Evolutionary conservation across 148 eudicot genomes (phyloP), one percentile per base, ranked within the genome.

Genomic region (Vaccinium myrtillus): DNA sequence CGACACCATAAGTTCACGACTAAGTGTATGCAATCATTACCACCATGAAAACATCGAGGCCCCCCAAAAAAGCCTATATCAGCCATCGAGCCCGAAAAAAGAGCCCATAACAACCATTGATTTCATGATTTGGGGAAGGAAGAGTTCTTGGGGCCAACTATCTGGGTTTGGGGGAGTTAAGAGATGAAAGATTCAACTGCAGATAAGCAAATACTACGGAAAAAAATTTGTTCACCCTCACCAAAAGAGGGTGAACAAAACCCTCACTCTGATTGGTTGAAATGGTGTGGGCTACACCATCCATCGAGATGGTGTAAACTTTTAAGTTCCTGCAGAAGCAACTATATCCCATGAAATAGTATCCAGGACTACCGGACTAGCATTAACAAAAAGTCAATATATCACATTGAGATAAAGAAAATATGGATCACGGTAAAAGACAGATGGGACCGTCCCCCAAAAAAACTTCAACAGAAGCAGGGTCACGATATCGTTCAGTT

Each of bases 391-490:
- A 43, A 51, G 27, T 50, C 39, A 10, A 54, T 32, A 71, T 21
- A 85, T 59, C 13, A 43, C 84, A 61, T 80, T 46, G 49, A 27
- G 18, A 18, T 59, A 71, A 71, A 30, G 71, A 71, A 81, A 75
- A 80, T 55, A 80, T 48, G 61, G 14, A 75, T 27, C 3, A 49
- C 8, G 65, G 79, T 56, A 75, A 59, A 46, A 58, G 59, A 63
- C 58, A 83, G 59, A 81, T 30, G 74, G 46, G 21, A 49, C 79
- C 36, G 8, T n/a, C 36, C 79, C 79, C 32, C 46, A 9, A 46
- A 81, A 71, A 80, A 85, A 71, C 83, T 79, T 85, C 79, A 80
- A 50, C 50, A 43, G 75, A 75, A 85, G 87, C 75, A 56, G 63
- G 86, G 79, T 81, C 80, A 49, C 11, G 74, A 56, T 75, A 49